A percentile compares a stretch with the other conserved stretches of the same genome.
Evolutionary conservation across 352 stramenopile species (phyloP).

Genomic region (Phytophthora citricola): DNA sequence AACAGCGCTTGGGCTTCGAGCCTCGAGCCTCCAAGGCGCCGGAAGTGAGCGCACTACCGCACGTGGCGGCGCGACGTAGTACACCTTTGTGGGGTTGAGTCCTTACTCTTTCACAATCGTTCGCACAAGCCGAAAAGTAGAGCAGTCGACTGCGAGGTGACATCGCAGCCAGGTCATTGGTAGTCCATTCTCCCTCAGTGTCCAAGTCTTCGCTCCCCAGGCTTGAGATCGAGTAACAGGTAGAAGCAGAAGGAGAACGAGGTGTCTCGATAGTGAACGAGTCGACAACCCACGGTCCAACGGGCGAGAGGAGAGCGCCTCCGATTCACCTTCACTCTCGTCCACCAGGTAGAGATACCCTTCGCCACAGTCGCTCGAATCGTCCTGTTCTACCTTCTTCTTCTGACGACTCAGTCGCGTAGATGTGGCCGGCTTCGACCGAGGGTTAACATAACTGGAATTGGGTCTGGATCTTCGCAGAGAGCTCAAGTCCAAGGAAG

Average conservation of each 20-base stretch:
- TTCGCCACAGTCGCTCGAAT: constrained; percentile 17
- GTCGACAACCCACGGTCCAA: constrained; percentile 58
- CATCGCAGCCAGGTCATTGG: constrained; percentile 32
- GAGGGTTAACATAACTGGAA: constrained; percentile 10
- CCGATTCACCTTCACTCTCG: constrained; percentile 17
- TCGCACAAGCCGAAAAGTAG: constrained; percentile 59
- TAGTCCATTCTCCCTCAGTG: constrained; percentile 27
- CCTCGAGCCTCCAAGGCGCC: constrained; percentile 4
- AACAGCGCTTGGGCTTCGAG: constrained; percentile 27
- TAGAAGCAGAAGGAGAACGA: constrained; percentile 32
- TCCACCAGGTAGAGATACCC: constrained; percentile 38
- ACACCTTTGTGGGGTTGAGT: background rate
- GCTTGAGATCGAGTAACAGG: constrained; percentile 30
- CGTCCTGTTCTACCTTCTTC: constrained; percentile 1
- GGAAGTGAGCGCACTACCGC: constrained; percentile 7
- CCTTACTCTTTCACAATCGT: constrained; percentile 18
- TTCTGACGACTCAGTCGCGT: constrained; percentile 3
- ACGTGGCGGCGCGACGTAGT: constrained; percentile 29
- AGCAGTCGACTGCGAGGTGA: constrained; percentile 70
- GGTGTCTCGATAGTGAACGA: constrained; percentile 21
- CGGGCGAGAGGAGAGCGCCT: constrained; percentile 41
- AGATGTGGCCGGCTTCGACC: constrained; percentile 4
- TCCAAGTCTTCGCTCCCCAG: constrained; percentile 32
- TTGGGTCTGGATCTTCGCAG: constrained; percentile 18
- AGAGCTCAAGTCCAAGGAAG: constrained; percentile 14